Evolutionary conservation across 345 rosid species (phyloP).

Genomic region (Syzygium grande): DNA sequence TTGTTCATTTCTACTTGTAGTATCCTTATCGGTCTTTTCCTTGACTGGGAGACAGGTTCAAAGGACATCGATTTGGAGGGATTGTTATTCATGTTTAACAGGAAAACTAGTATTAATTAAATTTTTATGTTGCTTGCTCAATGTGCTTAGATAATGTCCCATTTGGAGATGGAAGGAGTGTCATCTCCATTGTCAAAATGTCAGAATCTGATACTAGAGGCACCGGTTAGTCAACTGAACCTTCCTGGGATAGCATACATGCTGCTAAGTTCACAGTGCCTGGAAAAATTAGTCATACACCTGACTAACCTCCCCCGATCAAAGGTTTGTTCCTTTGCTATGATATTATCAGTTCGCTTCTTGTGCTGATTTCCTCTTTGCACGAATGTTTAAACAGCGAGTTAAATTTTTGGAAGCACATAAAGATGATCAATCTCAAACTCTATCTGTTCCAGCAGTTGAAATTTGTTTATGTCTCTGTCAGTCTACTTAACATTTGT

Average conservation of each 20-base stretch:
- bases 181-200: neutral
- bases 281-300: neutral
- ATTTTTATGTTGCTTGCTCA: neutral
- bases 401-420: neutral
- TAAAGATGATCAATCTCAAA: neutral
- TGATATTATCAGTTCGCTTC: neutral
- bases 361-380: neutral
- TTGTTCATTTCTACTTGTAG: neutral
- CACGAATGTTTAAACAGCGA: neutral
- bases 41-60: neutral
- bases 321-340: neutral
- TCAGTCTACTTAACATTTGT: neutral
- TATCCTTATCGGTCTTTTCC: neutral
- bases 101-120: neutral
- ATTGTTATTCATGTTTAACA: neutral
- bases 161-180: neutral
- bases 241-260: neutral
- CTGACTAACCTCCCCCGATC: neutral
- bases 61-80: neutral
- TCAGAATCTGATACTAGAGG: neutral
- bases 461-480: neutral
- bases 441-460: neutral
- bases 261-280: neutral
- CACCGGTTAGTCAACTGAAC: neutral
- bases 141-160: neutral